phyloP scores from a whole-genome alignment of 768 basidiomycete genomes.

The Termitomyces sp. region DNA sequence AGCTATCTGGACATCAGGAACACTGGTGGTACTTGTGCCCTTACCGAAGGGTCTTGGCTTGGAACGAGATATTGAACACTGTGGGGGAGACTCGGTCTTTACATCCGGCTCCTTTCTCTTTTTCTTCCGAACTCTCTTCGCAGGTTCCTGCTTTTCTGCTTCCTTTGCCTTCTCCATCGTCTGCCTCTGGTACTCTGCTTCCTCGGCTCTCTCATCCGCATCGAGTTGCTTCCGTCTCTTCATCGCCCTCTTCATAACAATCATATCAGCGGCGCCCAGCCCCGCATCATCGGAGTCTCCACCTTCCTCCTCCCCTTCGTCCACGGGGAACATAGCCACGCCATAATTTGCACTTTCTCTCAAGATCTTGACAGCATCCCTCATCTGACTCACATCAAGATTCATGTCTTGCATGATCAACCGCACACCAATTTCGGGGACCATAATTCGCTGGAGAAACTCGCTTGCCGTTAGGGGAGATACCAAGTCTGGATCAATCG shows the following conservation, averaged over 20 bases:
- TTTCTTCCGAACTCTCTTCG: slow-evolving; percentile 10
- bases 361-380: slow-evolving; percentile 56
- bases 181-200: slow-evolving; percentile 20
- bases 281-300: slow-evolving; percentile 25
- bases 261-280: slow-evolving; percentile 45
- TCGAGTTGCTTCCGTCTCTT: slow-evolving; percentile 51
- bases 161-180: slow-evolving; percentile 14
- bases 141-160: slow-evolving; percentile 7
- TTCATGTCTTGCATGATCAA: slow-evolving; percentile 80
- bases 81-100: background rate
- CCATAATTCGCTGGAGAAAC: slow-evolving; percentile 81
- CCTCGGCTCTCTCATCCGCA: slow-evolving; percentile 34
- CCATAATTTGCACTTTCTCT: slow-evolving; percentile 82
- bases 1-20: slow-evolving; percentile 9
- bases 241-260: slow-evolving; percentile 52
- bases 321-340: slow-evolving; percentile 79
- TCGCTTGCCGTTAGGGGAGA: slow-evolving; percentile 69
- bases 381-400: slow-evolving; percentile 34
- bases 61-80: slow-evolving; percentile 15
- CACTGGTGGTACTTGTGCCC: slow-evolving; percentile 16
- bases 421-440: slow-evolving; percentile 80
- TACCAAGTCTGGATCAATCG: slow-evolving; percentile 50
- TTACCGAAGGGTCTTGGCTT: slow-evolving; percentile 26
- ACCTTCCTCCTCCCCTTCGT: slow-evolving; percentile 47
- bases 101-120: slow-evolving; percentile 16